Conservation (phyloP, 2,329 filamentous ascomycete species). For the Hymenoscyphus albidus region DNA sequence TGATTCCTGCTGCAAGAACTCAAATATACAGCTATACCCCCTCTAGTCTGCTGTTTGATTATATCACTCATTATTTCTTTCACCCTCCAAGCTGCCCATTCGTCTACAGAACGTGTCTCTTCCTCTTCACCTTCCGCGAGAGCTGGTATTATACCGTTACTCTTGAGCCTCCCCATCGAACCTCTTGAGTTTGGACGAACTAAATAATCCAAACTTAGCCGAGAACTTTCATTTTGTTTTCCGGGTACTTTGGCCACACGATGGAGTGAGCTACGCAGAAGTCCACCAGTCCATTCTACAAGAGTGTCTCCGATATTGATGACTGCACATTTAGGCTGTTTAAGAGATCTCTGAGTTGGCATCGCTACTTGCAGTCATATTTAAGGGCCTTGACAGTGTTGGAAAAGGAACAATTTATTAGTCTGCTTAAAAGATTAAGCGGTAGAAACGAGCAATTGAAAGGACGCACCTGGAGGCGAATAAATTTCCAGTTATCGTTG, state of each 20-base stretch:
- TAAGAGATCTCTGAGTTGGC: too few species aligned
- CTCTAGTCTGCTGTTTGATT: neutral
- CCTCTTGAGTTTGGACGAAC: neutral
- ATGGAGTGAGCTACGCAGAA: neutral
- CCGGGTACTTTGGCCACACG: neutral
- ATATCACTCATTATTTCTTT: neutral
- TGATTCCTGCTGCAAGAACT: too few species aligned
- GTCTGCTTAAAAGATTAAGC: too few species aligned
- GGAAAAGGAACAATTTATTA: too few species aligned
- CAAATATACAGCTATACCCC: neutral
- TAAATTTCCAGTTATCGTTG: slow-evolving; percentile 2
- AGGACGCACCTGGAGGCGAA: neutral
- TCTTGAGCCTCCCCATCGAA: neutral
- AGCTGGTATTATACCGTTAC: neutral
- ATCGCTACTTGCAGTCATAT: too few species aligned
- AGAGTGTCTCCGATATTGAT: slow-evolving; percentile 5
- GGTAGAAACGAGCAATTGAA: too few species aligned
- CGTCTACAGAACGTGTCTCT: neutral
- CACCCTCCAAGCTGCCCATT: slow-evolving; percentile 4
- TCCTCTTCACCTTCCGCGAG: neutral
- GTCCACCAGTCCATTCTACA: slow-evolving; percentile 3
- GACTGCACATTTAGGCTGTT: neutral
- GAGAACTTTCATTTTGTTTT: neutral
- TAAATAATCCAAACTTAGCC: slow-evolving; percentile 1
- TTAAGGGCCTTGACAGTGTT: too few species aligned